phyloP scores from a whole-genome alignment of 2,329 filamentous ascomycete species.

The Chrysosporium keratinophilum region DNA sequence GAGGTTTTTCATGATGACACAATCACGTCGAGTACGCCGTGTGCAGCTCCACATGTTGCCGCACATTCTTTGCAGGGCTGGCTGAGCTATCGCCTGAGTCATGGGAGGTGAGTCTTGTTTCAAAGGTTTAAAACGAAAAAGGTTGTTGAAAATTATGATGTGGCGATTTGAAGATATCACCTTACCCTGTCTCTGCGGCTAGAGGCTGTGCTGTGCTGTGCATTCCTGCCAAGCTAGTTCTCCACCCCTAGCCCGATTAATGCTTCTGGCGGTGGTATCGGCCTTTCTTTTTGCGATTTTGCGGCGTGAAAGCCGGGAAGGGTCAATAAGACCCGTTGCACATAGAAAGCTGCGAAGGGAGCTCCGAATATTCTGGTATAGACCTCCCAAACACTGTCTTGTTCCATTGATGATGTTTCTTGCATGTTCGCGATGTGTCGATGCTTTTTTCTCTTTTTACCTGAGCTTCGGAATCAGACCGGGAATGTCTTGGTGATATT shows the following conservation, averaged over 20 bases:
- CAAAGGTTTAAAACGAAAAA: background rate
- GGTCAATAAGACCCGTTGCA: background rate
- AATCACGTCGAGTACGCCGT: background rate
- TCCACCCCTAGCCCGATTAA: background rate
- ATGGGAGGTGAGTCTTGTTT: background rate
- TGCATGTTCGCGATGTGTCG: background rate
- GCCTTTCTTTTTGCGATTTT: background rate
- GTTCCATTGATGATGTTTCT: conserved; percentile 3
- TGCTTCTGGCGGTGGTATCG: background rate
- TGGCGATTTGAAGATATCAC: background rate
- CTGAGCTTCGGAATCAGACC: background rate
- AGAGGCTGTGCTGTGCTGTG: background rate
- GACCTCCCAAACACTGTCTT: background rate
- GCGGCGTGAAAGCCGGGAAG: background rate
- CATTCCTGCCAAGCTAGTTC: background rate
- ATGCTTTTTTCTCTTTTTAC: background rate
- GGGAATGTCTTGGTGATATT: conserved; percentile 3
- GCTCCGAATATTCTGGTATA: background rate
- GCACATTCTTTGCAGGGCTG: background rate
- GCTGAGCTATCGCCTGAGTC: background rate
- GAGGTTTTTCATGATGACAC: background rate
- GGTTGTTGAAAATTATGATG: background rate
- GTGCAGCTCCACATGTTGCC: background rate
- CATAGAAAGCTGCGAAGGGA: background rate
- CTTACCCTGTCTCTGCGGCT: background rate